Conservation (phyloP, 192 early-diverging fungal genomes). For the Fimicolochytrium jonesii region DNA sequence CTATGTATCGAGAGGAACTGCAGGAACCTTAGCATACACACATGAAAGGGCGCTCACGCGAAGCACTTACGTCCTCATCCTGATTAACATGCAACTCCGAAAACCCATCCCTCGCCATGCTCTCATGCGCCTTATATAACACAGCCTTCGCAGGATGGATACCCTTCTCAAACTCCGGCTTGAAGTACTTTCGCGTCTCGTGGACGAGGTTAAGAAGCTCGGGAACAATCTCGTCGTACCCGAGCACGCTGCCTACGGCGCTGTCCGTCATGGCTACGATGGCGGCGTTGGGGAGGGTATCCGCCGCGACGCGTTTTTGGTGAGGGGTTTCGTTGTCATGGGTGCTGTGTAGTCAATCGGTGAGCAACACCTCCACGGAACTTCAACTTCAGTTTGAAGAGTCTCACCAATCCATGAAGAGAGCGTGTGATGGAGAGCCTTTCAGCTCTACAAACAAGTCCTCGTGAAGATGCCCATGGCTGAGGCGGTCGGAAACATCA, state of each 20-base stretch:
- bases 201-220: constrained; percentile 81
- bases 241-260: constrained; percentile 93
- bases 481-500: constrained; percentile 15
- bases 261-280: constrained; percentile 85
- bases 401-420: constrained; percentile 88
- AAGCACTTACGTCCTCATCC: constrained; percentile 68
- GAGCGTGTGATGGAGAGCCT: constrained; percentile 82
- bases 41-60: neutral
- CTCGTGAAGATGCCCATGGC: constrained; percentile 2
- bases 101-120: constrained; percentile 80
- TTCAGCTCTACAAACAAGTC: constrained; percentile 65
- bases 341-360: constrained; percentile 52
- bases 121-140: constrained; percentile 72
- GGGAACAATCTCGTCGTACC: constrained; percentile 95
- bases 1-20: constrained; percentile 91
- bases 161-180: constrained; percentile 54
- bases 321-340: constrained; percentile 97
- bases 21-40: neutral
- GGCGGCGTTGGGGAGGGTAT: constrained; percentile 89
- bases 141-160: constrained; percentile 63
- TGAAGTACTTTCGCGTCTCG: constrained; percentile 75
- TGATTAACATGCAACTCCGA: constrained; percentile 95
- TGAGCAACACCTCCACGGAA: neutral
- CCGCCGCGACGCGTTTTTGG: constrained; percentile 84
- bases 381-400: neutral